Conservation (phyloP, 2,329 filamentous ascomycete genomes). For the Diaporthe humulicola region DNA sequence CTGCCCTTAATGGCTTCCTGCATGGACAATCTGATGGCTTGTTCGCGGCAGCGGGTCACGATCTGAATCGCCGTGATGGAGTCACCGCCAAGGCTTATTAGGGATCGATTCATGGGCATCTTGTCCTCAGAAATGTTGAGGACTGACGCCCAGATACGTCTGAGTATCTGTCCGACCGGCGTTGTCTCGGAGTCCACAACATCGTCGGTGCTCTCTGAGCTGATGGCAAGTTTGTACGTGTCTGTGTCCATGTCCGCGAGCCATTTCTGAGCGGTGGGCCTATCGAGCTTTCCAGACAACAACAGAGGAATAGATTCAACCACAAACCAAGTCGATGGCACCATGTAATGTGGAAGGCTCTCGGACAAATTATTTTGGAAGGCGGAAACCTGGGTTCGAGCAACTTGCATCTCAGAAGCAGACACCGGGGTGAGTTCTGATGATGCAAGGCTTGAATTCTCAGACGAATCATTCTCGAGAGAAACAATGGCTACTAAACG, state of each 20-base stretch:
- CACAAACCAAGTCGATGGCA: slow-evolving; percentile 44
- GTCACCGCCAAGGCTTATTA: slow-evolving; percentile 54
- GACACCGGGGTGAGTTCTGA: slow-evolving; percentile 31
- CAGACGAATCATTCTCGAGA: neutral
- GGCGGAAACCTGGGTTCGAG: neutral
- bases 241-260: neutral
- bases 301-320: slow-evolving; percentile 41
- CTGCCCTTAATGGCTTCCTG: neutral
- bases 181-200: neutral
- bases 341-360: slow-evolving; percentile 20
- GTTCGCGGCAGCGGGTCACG: slow-evolving; percentile 1
- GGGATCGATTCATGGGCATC: slow-evolving; percentile 56
- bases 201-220: slow-evolving; percentile 50
- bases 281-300: slow-evolving; percentile 46
- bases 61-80: slow-evolving; percentile 7
- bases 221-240: slow-evolving; percentile 36
- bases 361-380: neutral
- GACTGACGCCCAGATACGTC: slow-evolving; percentile 47
- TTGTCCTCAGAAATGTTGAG: slow-evolving; percentile 36
- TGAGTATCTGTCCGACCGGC: slow-evolving; percentile 53
- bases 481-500: neutral
- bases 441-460: neutral
- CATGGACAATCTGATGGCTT: slow-evolving; percentile 1
- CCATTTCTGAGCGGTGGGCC: neutral
- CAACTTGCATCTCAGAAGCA: slow-evolving; percentile 40